Base-by-base conservation (phyloP, 495 filamentous ascomycete species). In the Xylaria curta region DNA sequence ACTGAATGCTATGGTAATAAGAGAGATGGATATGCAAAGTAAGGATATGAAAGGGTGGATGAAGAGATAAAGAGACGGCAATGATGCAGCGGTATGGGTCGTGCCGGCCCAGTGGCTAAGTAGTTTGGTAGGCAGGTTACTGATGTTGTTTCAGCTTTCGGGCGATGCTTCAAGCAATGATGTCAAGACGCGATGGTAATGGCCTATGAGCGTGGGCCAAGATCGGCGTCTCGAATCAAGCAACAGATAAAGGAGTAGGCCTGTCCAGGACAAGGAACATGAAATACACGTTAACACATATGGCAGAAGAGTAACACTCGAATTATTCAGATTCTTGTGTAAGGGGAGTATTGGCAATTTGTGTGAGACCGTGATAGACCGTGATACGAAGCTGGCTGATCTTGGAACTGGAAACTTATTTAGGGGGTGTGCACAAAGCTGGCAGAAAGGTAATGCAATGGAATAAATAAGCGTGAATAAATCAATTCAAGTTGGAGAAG, bases 91-190 rank as follows among this genome's bases (percentile, higher is more conserved):
- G 21, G 42, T 56, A 44, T 49, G 65, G 65, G 46, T 56, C 65
- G 33, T 38, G 64, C 64, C 64, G 47, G 33, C 9, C 31, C 8
- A 26, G 64, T 26, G 33, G 47, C 31, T 12, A 53, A 70, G 71
- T 71, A 69, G 4, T 2, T 58, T 47, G 28, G 59, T 74, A 42
- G 71, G 46, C 24, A 28, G 33, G 58, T 19, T 40, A 63, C 53
- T 38, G 38, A 70, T 69, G 61, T 63, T 59, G 65, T 63, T 72
- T 73, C 71, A 69, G 65, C 44, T 26, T 67, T 64, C 12, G 62
- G 68, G 74, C 54, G 61, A 44, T 51, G 68, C n/a, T 46, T 61
- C 26, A 40, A 19, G 38, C 31, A 69, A 75, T 76, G 74, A 78
- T 76, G 74, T 76, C 72, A 76, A 74, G 67, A 54, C 36, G 61